phyloP scores from a whole-genome alignment of 768 basidiomycete genomes.

The Amanita rubescens region DNA sequence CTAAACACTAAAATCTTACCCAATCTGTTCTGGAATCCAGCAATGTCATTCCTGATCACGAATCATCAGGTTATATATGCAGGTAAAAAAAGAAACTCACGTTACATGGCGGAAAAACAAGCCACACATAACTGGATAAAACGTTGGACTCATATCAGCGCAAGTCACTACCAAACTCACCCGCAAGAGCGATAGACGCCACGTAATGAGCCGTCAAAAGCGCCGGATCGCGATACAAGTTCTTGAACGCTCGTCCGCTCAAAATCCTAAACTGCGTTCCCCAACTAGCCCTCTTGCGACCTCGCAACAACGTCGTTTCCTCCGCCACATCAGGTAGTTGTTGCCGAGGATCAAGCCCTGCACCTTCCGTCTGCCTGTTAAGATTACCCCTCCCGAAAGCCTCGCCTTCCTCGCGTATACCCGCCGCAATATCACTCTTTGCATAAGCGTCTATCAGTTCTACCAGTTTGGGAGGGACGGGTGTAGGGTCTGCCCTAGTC shows the following conservation, averaged over 20 bases:
- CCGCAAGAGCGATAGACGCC: slow-evolving; percentile 73
- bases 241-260: slow-evolving; percentile 97
- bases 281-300: slow-evolving; percentile 77
- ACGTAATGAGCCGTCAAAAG: slow-evolving; percentile 87
- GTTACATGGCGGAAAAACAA: slow-evolving; percentile 86
- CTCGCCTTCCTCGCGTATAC: slow-evolving; percentile 56
- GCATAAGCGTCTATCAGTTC: slow-evolving; percentile 69
- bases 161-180: slow-evolving; percentile 44
- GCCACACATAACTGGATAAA: slow-evolving; percentile 78
- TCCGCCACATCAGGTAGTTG: slow-evolving; percentile 60
- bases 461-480: slow-evolving; percentile 52
- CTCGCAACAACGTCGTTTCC: slow-evolving; percentile 62
- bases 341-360: slow-evolving; percentile 20
- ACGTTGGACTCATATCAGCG: no score
- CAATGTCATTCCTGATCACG: slow-evolving; percentile 70
- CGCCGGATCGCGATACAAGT: slow-evolving; percentile 91
- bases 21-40: slow-evolving; percentile 93
- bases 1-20: slow-evolving; percentile 29
- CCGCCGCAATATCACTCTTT: slow-evolving; percentile 54
- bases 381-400: slow-evolving; percentile 30
- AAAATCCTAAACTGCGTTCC: slow-evolving; percentile 89
- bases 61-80: neutral
- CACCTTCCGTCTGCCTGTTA: slow-evolving; percentile 18
- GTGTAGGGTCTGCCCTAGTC: slow-evolving; percentile 16
- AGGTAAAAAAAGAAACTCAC: slow-evolving; percentile 30